Base-by-base conservation (phyloP, 768 basidiomycete genomes). In the Zangia roseola region DNA sequence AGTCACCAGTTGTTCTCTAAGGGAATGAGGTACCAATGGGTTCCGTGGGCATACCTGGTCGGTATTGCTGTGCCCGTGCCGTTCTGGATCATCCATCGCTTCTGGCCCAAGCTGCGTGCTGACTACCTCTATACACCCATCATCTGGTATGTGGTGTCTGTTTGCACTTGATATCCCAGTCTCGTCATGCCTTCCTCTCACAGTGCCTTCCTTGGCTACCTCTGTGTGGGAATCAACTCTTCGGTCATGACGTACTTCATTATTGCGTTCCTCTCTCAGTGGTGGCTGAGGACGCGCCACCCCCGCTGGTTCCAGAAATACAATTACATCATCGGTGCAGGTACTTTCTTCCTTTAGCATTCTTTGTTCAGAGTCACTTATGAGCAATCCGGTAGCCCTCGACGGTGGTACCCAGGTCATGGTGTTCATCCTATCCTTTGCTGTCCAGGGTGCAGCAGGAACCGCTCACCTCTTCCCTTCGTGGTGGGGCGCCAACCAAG, bases 401-500 rank as follows among this genome's bases (percentile, higher is more conserved):
- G 69, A 72, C 34, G 67, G 69, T 20, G 74, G 70, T 10, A 63
- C 65, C 1, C 71, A 81, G 59, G 77, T 82, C 23, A 80, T 81
- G 76, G 72, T 78, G 16, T 79, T 80, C 55, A 71, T 81, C 24
- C 62, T 76, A 10, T 76, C 80, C 0, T 73, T 72, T 48, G 69
- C 78, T 0, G 77, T 81, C 0, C 74, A 75, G 47, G 81, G 81
- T 12, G 79, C 74, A 7, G 69, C 74, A 5, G 79, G 80, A 10
- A 58, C 64, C 1, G 59, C 77, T 0, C 74, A 79, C 54, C 53
- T 76, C 21, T 81, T 81, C 65, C 77, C 80, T n/a, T 50, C 70
- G 45, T 81, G 80, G 81, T 81, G 78, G 81, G 78, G 78, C 17
- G 79, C 79, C 7, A 80, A 82, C 56, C 78, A 81, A 48, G 59